These are phyloP conservation scores for Pseudonitzschia multiseries DNA, from an alignment of 108 stramenopile genomes.

Conservation along the genomic window DNA sequence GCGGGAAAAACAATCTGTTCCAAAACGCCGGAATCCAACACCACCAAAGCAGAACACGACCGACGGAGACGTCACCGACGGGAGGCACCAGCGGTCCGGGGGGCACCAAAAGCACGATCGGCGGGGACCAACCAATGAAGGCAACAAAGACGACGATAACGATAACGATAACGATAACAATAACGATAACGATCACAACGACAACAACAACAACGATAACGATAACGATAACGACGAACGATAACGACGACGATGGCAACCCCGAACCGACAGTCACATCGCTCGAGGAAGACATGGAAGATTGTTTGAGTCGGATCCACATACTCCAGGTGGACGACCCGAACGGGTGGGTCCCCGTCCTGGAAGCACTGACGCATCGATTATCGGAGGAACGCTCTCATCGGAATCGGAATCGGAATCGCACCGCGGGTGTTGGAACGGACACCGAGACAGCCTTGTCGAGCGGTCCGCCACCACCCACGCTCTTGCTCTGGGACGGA, in stretches of 20 bases:
- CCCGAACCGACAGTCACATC: background rate
- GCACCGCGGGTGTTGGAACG: background rate
- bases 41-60: background rate
- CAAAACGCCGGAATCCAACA: background rate
- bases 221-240: background rate
- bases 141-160: background rate
- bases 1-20: background rate
- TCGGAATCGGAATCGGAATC: background rate
- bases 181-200: background rate
- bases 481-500: slow-evolving; percentile 41
- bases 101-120: background rate
- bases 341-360: slow-evolving; percentile 23
- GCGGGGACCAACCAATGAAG: background rate
- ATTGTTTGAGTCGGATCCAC: slow-evolving; percentile 38
- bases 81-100: background rate
- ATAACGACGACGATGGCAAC: background rate
- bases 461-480: slow-evolving; percentile 24
- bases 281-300: slow-evolving; percentile 22
- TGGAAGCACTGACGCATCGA: slow-evolving; percentile 23
- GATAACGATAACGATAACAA: background rate
- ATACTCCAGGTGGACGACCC: background rate
- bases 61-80: background rate
- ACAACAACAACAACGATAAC: slow-evolving; percentile 1
- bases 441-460: background rate
- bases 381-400: background rate